These are phyloP conservation scores for Erysiphe pisi DNA, from an alignment of 2,329 filamentous ascomycete genomes.

Conservation along the genomic window DNA sequence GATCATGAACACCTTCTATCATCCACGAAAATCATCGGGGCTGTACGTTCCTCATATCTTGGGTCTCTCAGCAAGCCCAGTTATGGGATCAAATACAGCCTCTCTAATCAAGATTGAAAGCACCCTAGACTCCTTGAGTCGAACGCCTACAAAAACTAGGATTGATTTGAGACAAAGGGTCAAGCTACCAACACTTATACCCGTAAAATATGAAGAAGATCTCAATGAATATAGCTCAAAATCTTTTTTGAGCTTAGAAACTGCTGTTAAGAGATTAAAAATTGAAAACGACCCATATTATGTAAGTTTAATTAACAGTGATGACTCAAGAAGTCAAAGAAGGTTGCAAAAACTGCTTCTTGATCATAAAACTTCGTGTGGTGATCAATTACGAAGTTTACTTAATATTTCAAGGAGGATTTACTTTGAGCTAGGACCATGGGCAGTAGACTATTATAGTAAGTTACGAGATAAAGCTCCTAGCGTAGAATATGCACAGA, in stretches of 20 bases:
- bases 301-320: constrained; percentile 40
- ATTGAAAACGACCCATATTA: constrained; percentile 53
- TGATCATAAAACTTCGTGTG: constrained; percentile 44
- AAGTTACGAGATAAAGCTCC: background rate
- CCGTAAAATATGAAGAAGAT: constrained; percentile 30
- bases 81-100: constrained; percentile 34
- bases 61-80: constrained; percentile 36
- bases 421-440: constrained; percentile 50
- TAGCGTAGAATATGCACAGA: too few relatives aligned
- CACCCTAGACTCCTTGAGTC: constrained; percentile 48
- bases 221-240: background rate
- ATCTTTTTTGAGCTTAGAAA: constrained; percentile 31
- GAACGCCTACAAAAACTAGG: constrained; percentile 46
- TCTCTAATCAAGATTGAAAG: constrained; percentile 39
- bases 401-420: constrained; percentile 44
- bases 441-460: constrained; percentile 57
- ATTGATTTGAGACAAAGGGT: constrained; percentile 40
- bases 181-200: constrained; percentile 33
- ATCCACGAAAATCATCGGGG: constrained; percentile 31
- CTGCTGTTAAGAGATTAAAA: constrained; percentile 40
- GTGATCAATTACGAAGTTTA: constrained; percentile 48
- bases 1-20: constrained; percentile 36
- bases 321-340: constrained; percentile 39
- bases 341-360: constrained; percentile 39
- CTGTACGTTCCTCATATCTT: constrained; percentile 34